Base-by-base conservation (phyloP, 805 yeast species). In the Brettanomyces sp. region DNA sequence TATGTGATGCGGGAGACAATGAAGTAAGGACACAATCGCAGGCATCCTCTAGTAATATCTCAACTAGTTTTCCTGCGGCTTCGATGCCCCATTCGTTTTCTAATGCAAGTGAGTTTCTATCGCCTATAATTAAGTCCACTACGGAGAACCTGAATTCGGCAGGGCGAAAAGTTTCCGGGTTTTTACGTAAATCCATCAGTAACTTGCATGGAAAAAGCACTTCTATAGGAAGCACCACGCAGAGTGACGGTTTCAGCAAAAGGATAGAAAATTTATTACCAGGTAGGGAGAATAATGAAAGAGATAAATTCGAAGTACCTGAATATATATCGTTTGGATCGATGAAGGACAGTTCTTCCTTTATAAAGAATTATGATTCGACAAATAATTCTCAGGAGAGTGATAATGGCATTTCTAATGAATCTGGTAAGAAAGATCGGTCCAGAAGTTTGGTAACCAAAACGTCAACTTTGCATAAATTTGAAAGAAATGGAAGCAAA, bases 271-370 rank as follows among this genome's bases (percentile, higher is more conserved):
- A 3, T 9, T 28, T 9, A 9, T 28, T 28, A 6, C 7, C 32
- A 28, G 2, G 32, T 6, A 9, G 32, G 11, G 32, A 28, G 7
- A 35, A 8, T 12, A 35, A 18, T 35, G 37, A 18, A 12, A 35
- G 37, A 35, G 51, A 37, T 22, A 23, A 18, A 5, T 18, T 22
- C 21, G 60, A 57, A 6, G 39, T 46, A 14, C 49, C 59, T 2
- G 65, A 62, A 36, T 70, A 69, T 48, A 57, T 68, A 12, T 70
- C 74, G 1, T 70, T 70, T 54, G 70, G 67, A 6, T 66, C 73
- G 0, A 61, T 72, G 5, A 57, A 56, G 23, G 64, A 57, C 33
- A 41, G 57, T 21, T 42, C 60, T 22, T 49, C 55, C 9, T 45
- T 48, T 39, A 49, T 47, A 36, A 51, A 49, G 44, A 56, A 44